Percentiles rank a stretch among this genome's conserved stretches.
phyloP scores from a whole-genome alignment of 2,329 filamentous ascomycete species.

The Colletotrichum higginsianum region DNA sequence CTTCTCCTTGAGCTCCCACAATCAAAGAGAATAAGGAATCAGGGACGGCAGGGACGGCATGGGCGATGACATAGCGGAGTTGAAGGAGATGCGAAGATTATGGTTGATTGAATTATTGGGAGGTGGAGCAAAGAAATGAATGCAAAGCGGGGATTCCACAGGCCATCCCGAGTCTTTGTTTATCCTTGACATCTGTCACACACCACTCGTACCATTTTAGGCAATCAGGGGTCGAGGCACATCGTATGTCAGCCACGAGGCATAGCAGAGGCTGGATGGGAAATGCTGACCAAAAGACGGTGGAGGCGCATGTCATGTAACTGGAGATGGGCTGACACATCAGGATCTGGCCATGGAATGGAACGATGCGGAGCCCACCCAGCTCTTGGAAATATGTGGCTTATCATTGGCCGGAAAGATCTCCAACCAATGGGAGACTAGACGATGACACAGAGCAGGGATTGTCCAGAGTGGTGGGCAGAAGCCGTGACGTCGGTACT shows the following conservation, averaged over 20 bases:
- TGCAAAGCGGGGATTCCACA: no score
- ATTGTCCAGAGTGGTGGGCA: conserved; percentile 6
- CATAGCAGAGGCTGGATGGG: neutral
- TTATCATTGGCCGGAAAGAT: conserved; percentile 18
- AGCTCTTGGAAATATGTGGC: conserved; percentile 10
- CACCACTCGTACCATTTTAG: neutral
- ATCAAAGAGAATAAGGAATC: no score
- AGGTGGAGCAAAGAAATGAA: no score
- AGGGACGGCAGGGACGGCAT: no score
- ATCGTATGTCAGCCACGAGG: neutral
- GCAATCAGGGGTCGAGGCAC: neutral
- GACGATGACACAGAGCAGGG: conserved; percentile 34
- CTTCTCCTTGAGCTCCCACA: no score
- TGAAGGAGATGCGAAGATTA: no score
- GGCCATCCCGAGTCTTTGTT: no score
- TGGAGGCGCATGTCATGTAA: conserved; percentile 18
- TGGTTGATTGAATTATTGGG: no score
- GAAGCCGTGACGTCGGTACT: conserved; percentile 39
- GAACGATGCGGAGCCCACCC: neutral
- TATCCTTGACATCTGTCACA: no score
- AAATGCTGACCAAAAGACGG: conserved; percentile 9
- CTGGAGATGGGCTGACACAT: conserved; percentile 32
- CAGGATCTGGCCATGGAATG: conserved; percentile 24
- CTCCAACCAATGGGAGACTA: conserved; percentile 20
- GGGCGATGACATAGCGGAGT: no score